phyloP scores from a whole-genome alignment of 352 stramenopile genomes.

The Pythium sukuiense region DNA sequence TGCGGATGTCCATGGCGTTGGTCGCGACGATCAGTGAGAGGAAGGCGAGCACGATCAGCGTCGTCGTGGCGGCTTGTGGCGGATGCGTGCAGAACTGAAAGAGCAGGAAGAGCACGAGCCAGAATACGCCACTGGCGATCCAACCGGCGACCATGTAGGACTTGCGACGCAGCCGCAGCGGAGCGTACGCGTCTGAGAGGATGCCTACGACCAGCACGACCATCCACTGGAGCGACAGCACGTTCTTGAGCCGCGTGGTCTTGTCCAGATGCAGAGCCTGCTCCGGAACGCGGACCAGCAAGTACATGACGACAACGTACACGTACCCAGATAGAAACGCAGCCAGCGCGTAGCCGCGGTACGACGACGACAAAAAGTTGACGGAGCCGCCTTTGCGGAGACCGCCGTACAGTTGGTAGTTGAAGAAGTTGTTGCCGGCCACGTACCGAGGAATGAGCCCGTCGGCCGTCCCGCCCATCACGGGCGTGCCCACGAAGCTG shows the following conservation, averaged over 20 bases:
- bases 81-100: constrained; percentile 22
- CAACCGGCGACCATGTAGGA: constrained; percentile 73
- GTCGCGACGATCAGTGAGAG: constrained; percentile 34
- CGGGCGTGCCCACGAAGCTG: constrained; percentile 18
- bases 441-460: constrained; percentile 20
- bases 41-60: constrained; percentile 30
- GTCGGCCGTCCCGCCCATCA: constrained; percentile 5
- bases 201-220: constrained; percentile 35
- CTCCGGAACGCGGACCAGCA: constrained; percentile 19
- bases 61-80: constrained; percentile 14
- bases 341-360: constrained; percentile 31
- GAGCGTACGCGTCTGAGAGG: constrained; percentile 34
- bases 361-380: constrained; percentile 13
- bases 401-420: constrained; percentile 32
- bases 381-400: constrained; percentile 28
- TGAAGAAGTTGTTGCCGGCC: constrained; percentile 34
- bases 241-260: constrained; percentile 18
- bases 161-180: constrained; percentile 44
- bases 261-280: constrained; percentile 16
- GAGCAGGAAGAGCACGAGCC: constrained; percentile 32
- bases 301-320: constrained; percentile 28
- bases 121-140: constrained; percentile 26
- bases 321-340: constrained; percentile 31
- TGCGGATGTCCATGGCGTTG: constrained; percentile 37
- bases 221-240: constrained; percentile 37